A percentile compares a stretch with the other conserved stretches of the same genome.
phyloP scores from a whole-genome alignment of 441 rosid genomes.

The Erodium moschatum region DNA sequence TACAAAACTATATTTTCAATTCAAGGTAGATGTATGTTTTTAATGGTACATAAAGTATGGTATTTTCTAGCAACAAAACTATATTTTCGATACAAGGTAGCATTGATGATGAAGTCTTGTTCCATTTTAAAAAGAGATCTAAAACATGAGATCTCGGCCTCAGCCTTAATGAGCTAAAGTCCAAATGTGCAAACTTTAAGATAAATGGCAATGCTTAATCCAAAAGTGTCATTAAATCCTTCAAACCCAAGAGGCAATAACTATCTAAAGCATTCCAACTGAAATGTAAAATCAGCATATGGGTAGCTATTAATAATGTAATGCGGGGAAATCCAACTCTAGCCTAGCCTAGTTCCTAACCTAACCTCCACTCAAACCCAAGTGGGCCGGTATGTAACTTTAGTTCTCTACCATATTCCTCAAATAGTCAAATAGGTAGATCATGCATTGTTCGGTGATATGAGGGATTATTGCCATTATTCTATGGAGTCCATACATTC shows the following conservation, averaged over 20 bases:
- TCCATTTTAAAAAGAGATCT: background rate
- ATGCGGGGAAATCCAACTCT: no score
- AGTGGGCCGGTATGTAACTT: no score
- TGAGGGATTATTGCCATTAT: background rate
- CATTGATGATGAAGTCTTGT: background rate
- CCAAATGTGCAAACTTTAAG: background rate
- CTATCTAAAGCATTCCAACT: background rate
- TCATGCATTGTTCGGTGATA: no score
- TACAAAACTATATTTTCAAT: slow-evolving; percentile 24
- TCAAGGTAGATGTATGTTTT: background rate
- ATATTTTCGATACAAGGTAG: background rate
- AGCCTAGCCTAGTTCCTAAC: no score
- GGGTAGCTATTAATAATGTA: background rate
- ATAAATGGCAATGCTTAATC: background rate
- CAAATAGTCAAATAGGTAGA: no score
- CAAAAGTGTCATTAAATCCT: background rate
- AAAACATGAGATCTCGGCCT: background rate
- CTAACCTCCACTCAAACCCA: no score
- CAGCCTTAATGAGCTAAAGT: slow-evolving; percentile 2
- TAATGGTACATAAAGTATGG: background rate
- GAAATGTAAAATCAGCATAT: no score
- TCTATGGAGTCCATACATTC: background rate
- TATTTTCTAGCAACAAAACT: background rate
- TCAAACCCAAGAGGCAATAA: background rate
- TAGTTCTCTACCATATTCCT: no score